These are phyloP conservation scores for Russula vinacea DNA, from an alignment of 768 basidiomycete genomes.

Conservation along the genomic window DNA sequence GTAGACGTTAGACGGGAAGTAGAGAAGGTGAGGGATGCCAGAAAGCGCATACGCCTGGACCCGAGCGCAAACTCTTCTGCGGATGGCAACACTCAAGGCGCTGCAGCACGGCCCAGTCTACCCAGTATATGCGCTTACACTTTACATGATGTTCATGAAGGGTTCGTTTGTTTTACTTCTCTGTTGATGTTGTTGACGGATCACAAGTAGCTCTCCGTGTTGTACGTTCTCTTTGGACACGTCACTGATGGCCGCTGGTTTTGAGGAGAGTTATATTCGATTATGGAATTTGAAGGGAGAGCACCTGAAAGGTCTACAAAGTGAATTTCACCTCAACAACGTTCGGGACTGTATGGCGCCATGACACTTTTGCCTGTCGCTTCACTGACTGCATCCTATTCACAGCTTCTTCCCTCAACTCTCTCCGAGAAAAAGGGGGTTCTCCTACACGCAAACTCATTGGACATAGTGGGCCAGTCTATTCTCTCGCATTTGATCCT, in stretches of 20 bases:
- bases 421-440: slow-evolving; percentile 77
- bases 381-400: slow-evolving; percentile 10
- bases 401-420: slow-evolving; percentile 56
- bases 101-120: slow-evolving; percentile 58
- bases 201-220: slow-evolving; percentile 64
- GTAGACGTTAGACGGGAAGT: slow-evolving; percentile 91
- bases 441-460: slow-evolving; percentile 89
- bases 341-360: slow-evolving; percentile 63
- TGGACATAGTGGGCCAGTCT: slow-evolving; percentile 96
- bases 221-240: slow-evolving; percentile 88
- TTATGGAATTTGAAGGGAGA: slow-evolving; percentile 95
- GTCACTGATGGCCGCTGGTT: slow-evolving; percentile 90
- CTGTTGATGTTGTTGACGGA: slow-evolving; percentile 11
- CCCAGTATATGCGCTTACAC: slow-evolving; percentile 97
- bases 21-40: slow-evolving; percentile 79
- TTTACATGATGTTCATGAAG: slow-evolving; percentile 90
- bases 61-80: slow-evolving; percentile 59
- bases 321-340: slow-evolving; percentile 65
- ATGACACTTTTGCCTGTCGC: not conserved
- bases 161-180: slow-evolving; percentile 49
- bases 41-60: slow-evolving; percentile 89
- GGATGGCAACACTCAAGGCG: slow-evolving; percentile 59
- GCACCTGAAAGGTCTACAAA: slow-evolving; percentile 70
- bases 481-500: slow-evolving; percentile 92
- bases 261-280: slow-evolving; percentile 91